Conservation (phyloP, 1,284 basidiomycete species). For the Cutaneotrichosporon arboriforme region DNA sequence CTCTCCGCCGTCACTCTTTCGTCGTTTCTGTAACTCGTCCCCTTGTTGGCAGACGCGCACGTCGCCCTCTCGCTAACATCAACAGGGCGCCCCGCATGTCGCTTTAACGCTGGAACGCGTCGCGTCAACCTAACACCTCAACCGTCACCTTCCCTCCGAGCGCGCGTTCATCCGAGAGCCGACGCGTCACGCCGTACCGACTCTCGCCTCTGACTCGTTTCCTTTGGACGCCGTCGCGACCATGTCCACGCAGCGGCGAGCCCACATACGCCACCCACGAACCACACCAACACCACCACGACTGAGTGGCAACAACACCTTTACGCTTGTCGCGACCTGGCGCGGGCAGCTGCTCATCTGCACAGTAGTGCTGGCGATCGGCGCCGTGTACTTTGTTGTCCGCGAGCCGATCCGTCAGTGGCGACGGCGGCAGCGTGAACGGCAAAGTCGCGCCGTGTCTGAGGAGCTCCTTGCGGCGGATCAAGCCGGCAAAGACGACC, state of each 20-base stretch:
- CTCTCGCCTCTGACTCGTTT: too few relatives aligned
- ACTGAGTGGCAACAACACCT: conserved; percentile 31
- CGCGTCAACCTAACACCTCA: too few relatives aligned
- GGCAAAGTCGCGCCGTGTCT: conserved; percentile 22
- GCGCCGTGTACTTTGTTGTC: conserved; percentile 39
- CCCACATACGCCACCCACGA: neutral
- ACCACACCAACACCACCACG: conserved; percentile 5
- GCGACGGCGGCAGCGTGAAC: conserved; percentile 25
- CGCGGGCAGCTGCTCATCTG: conserved; percentile 44
- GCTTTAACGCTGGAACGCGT: too few relatives aligned
- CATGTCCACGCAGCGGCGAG: conserved; percentile 11
- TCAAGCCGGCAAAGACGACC: conserved; percentile 5
- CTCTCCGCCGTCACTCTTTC: too few relatives aligned
- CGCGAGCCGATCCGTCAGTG: conserved; percentile 29
- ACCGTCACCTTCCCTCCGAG: too few relatives aligned
- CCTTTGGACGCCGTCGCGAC: neutral
- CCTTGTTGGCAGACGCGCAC: too few relatives aligned
- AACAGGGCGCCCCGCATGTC: too few relatives aligned
- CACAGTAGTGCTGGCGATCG: conserved; percentile 35
- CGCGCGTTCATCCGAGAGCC: too few relatives aligned
- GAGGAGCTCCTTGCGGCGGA: conserved; percentile 28
- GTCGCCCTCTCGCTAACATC: too few relatives aligned
- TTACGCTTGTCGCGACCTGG: conserved; percentile 42
- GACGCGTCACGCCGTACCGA: too few relatives aligned
- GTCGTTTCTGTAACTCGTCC: too few relatives aligned